Base-by-base conservation (phyloP, 1,139 yeast genomes). In the Hyphopichia khmerensis region DNA sequence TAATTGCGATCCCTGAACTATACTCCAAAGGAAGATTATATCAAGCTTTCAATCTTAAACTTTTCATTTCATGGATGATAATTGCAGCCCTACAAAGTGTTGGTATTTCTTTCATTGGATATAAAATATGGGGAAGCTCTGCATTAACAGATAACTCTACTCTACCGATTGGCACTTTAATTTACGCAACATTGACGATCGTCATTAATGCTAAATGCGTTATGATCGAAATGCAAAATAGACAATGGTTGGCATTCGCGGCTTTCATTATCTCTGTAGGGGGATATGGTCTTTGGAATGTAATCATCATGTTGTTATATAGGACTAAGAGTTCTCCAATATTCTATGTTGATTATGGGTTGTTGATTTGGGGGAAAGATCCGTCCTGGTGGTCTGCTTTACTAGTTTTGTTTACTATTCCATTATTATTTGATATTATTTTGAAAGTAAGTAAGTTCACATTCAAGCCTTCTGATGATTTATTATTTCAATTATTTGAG, bases 221-320 rank as follows among this genome's bases (percentile, higher is more conserved):
- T 51, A 69, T 90, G 45, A 62, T 93, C 38, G 98, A 93, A 53
- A 88, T 88, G 84, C 95, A 87, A 52, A 80, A 86, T 52, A 72
- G 90, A 44, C 86, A 86, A 16, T 75, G 89, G 72, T 57, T 89
- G 33, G 83, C 87, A n/a, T 71, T 81, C 56, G 82, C 83, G 0
- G 82, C 93, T 2, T 75, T 83, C 47, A 59, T 79, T 14, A 75
- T 90, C n/a, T 88, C 96, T 0, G 82, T 83, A 40, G 82, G 86
- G 15, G 99, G 98, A 0, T 95, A 95, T 82, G 71, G 85, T n/a
- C 50, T 83, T 5, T 93, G 97, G 96, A 83, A 88, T 60, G 75
- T 87, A 46, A 63, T 90, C 36, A 77, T 93, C 44, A 87, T 93
- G 60, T 76, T 74, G 7, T 65, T 91, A 17, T 86, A 88, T 59